phyloP scores from a whole-genome alignment of 2,329 filamentous ascomycete genomes.

The Aspergillus sp. region DNA sequence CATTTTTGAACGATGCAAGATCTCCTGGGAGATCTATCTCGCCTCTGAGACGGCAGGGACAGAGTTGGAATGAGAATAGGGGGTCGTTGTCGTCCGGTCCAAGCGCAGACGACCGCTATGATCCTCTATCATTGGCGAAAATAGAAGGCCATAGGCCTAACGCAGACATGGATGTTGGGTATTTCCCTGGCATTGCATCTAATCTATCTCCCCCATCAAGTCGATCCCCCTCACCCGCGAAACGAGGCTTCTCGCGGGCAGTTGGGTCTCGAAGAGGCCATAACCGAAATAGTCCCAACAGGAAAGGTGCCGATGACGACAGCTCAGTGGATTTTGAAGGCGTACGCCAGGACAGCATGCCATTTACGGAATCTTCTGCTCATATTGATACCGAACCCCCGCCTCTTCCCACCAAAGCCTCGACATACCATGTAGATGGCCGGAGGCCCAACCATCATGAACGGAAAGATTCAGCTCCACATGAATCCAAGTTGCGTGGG shows the following conservation, averaged over 20 bases:
- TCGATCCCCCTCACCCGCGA: slow-evolving; percentile 62
- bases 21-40: slow-evolving; percentile 9
- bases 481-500: slow-evolving; percentile 64
- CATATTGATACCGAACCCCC: slow-evolving; percentile 26
- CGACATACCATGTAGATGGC: slow-evolving; percentile 26
- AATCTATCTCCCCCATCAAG: slow-evolving; percentile 65
- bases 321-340: slow-evolving; percentile 19
- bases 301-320: slow-evolving; percentile 37
- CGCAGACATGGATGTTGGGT: slow-evolving; percentile 39
- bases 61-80: slow-evolving; percentile 51
- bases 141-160: slow-evolving; percentile 46
- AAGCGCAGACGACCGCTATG: slow-evolving; percentile 36
- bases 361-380: slow-evolving; percentile 17
- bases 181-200: slow-evolving; percentile 60
- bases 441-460: slow-evolving; percentile 21
- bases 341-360: slow-evolving; percentile 17
- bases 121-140: slow-evolving; percentile 39
- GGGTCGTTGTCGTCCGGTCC: slow-evolving; percentile 55
- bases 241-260: slow-evolving; percentile 53
- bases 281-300: slow-evolving; percentile 38
- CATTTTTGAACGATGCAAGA: background rate
- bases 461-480: slow-evolving; percentile 32
- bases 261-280: slow-evolving; percentile 41
- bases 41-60: slow-evolving; percentile 1
- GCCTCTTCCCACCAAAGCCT: slow-evolving; percentile 27